phyloP scores from a whole-genome alignment of 257 asterid species.

The Perilla frutescens region DNA sequence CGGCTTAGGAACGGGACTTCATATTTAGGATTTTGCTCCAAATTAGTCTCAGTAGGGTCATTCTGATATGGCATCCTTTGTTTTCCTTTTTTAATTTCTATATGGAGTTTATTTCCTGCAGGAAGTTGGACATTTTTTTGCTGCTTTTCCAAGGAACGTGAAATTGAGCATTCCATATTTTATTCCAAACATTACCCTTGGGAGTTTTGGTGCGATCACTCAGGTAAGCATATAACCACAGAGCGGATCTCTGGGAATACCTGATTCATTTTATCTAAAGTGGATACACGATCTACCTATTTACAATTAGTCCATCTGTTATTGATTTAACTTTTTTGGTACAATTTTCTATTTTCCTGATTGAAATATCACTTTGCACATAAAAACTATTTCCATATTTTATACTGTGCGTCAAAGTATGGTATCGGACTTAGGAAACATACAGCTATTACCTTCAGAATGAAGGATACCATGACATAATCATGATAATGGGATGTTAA shows the following conservation, averaged over 20 bases:
- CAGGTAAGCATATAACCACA: slow-evolving; percentile 48
- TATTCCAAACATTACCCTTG: slow-evolving; percentile 93
- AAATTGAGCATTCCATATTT: slow-evolving; percentile 88
- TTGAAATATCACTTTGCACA: slow-evolving; percentile 3
- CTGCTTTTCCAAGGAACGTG: slow-evolving; percentile 90
- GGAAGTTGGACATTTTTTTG: slow-evolving; percentile 95
- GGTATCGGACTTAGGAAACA: slow-evolving; percentile 12
- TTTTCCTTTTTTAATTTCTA: slow-evolving; percentile 36
- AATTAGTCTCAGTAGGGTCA: not conserved
- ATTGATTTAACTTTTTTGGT: not conserved
- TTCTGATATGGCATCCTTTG: slow-evolving; percentile 10
- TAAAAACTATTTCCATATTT: not conserved
- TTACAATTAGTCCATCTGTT: slow-evolving; percentile 8
- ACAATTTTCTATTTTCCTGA: slow-evolving; percentile 2
- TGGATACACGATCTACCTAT: slow-evolving; percentile 14
- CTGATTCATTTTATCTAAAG: slow-evolving; percentile 10
- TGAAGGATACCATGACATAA: slow-evolving; percentile 22
- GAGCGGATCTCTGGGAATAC: slow-evolving; percentile 16
- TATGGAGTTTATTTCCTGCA: slow-evolving; percentile 61
- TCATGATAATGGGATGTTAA: slow-evolving; percentile 14
- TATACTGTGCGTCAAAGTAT: not conserved
- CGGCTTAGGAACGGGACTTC: slow-evolving; percentile 18
- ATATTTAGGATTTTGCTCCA: slow-evolving; percentile 16
- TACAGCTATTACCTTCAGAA: slow-evolving; percentile 17
- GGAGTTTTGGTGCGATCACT: slow-evolving; percentile 98